These are phyloP conservation scores for Apostasia shenzhenica DNA, from an alignment of 106 monocot genomes.

Conservation along the genomic window DNA sequence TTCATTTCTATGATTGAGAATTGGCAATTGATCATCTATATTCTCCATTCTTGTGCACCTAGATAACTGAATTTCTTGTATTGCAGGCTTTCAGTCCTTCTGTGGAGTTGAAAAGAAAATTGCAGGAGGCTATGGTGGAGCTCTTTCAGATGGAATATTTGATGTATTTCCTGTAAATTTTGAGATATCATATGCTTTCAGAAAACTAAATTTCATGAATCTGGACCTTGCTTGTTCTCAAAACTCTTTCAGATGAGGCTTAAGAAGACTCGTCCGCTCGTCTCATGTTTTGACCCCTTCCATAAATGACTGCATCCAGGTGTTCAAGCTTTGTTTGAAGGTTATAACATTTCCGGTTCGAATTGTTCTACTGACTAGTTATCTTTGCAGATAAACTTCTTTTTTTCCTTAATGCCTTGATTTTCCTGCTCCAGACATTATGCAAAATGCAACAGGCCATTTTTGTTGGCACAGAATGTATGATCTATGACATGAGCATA, in stretches of 20 bases:
- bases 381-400: not conserved
- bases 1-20: not conserved
- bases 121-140: not conserved
- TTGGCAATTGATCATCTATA: not conserved
- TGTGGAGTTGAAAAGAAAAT: too few species aligned
- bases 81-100: too few species aligned
- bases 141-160: not conserved
- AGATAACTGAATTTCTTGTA: too few species aligned
- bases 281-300: not conserved
- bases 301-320: not conserved
- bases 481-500: not conserved
- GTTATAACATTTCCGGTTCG: not conserved
- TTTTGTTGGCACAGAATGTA: not conserved
- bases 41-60: not conserved
- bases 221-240: not conserved
- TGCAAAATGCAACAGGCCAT: not conserved
- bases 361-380: not conserved
- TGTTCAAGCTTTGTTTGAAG: not conserved
- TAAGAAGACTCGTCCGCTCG: not conserved
- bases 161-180: not conserved
- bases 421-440: not conserved
- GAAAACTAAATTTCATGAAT: not conserved
- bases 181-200: not conserved
- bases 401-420: not conserved
- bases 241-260: not conserved